Base-by-base conservation (phyloP, 2,329 filamentous ascomycete genomes). In the Colletotrichum tofieldiae region DNA sequence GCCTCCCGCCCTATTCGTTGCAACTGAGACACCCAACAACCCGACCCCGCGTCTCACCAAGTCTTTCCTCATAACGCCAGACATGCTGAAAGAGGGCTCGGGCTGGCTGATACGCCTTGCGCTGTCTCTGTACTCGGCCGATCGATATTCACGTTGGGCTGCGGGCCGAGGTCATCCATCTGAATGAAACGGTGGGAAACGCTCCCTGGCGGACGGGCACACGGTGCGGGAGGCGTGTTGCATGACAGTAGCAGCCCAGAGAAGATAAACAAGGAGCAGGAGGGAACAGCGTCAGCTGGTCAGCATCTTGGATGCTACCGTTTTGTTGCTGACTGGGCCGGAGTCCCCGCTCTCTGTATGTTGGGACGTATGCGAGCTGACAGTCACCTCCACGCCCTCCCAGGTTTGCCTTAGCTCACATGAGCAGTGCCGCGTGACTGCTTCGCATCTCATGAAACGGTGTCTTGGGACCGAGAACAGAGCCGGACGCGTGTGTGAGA, bases 21-120 rank as follows among this genome's bases (percentile, higher is more conserved):
- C 61, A 29, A 11, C 61, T 55, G 49, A 64, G 61, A 64, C 61
- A 52, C 61, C 37, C 61, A 64, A 54, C 61, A 64, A 43, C 41
- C 49, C 49, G 1, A 64, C 61, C 61, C 61, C 61, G 49, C 61
- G 49, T 54, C 49, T 64, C 60, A 62, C 12, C 26, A 43, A 45
- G 37, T 35, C n/a, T 45, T 41, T 20, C 32, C 14, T 9, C 18
- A 11, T 6, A 16, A 12, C 12, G 18, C 7, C 37, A n/a, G 61
- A 45, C 18, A 23, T 23, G 8, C 2, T 29, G 26, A 9, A 2
- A 41, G 35, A 2, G 37, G 26, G 8, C n/a, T 1, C 32, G 32
- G 26, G 26, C 49, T 32, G 29, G 18, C 54, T 41, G 54, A 37
- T 16, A 39, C n/a, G 35, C 16, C 6, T n/a, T 35, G 35, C 32